A percentile compares a stretch with the other conserved stretches of the same genome.
Conservation (phyloP, 2,329 filamentous ascomycete species). For the Hypocreales sp. region DNA sequence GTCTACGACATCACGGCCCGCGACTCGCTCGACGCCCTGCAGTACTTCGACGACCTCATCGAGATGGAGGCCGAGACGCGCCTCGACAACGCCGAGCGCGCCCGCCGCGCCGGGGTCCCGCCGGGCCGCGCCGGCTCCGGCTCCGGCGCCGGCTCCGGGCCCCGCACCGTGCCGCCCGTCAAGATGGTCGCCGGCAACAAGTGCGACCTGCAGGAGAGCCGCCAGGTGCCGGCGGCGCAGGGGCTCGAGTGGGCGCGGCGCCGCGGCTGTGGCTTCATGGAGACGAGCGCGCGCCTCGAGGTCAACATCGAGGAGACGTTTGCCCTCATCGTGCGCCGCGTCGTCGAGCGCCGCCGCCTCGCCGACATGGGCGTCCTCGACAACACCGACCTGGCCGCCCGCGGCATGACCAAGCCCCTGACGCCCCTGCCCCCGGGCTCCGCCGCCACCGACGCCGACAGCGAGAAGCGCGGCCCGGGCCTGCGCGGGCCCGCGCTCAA, state of each 20-base stretch:
- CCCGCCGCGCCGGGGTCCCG: constrained; percentile 25
- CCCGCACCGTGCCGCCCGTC: constrained; percentile 49
- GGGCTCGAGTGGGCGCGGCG: constrained; percentile 65
- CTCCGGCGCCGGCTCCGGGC: constrained; percentile 20
- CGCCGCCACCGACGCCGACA: constrained; percentile 13
- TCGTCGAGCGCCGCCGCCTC: constrained; percentile 38
- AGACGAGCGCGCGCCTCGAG: constrained; percentile 70
- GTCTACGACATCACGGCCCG: constrained; percentile 74
- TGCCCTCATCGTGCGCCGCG: constrained; percentile 49
- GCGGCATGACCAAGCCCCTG: constrained; percentile 42
- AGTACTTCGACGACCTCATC: constrained; percentile 71
- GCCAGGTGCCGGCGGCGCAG: constrained; percentile 52
- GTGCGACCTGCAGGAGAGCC: constrained; percentile 58
- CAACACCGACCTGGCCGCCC: constrained; percentile 26
- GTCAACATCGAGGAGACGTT: constrained; percentile 87
- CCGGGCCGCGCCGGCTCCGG: constrained; percentile 13
- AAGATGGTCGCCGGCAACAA: constrained; percentile 82
- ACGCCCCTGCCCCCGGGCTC: constrained; percentile 39
- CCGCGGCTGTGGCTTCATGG: constrained; percentile 72
- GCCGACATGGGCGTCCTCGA: constrained; percentile 30
- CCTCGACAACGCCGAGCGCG: constrained; percentile 43
- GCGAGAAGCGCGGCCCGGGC: constrained; percentile 31
- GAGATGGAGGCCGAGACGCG: constrained; percentile 65
- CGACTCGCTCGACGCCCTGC: constrained; percentile 52
- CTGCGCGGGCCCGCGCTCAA: constrained; percentile 26